Percentiles rank a stretch among this genome's conserved stretches.
phyloP scores from a whole-genome alignment of 208 protist genomes.

The Tritrichomonas foetus region DNA sequence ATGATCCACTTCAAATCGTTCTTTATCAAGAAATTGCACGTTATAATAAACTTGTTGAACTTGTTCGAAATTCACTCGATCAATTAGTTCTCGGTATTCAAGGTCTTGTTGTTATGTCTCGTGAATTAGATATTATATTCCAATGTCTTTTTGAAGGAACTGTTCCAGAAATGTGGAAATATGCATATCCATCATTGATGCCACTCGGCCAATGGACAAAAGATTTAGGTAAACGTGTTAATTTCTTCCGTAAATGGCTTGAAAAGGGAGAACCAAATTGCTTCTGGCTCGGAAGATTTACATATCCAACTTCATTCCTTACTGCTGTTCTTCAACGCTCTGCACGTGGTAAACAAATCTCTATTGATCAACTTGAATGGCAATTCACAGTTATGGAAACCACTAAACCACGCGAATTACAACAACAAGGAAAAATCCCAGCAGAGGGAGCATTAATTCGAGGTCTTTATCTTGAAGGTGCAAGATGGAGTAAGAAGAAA shows the following conservation, averaged over 20 bases:
- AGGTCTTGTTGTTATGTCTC: constrained; percentile 90
- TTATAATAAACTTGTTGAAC: constrained; percentile 83
- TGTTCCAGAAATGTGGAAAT: constrained; percentile 81
- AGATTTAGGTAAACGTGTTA: constrained; percentile 82
- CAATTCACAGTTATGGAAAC: constrained; percentile 80
- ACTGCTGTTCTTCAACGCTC: constrained; percentile 88
- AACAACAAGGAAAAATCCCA: constrained; percentile 72
- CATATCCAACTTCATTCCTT: constrained; percentile 94
- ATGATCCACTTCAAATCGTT: constrained; percentile 83
- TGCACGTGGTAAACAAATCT: constrained; percentile 72
- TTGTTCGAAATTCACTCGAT: constrained; percentile 74
- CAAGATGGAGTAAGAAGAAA: constrained; percentile 78
- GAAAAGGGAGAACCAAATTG: constrained; percentile 74
- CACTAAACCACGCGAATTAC: constrained; percentile 65
- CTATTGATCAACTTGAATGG: constrained; percentile 92
- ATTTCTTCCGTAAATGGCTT: constrained; percentile 36
- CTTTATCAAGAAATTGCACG: constrained; percentile 91
- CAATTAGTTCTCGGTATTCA: constrained; percentile 84
- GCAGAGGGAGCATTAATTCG: constrained; percentile 89
- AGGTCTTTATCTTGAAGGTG: constrained; percentile 89
- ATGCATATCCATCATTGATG: constrained; percentile 90
- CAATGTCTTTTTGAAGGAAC: constrained; percentile 71
- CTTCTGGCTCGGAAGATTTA: constrained; percentile 95
- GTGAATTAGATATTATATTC: constrained; percentile 86
- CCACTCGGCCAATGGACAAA: constrained; percentile 84